phyloP scores from a whole-genome alignment of 768 basidiomycete species.

The Collybia sordida region DNA sequence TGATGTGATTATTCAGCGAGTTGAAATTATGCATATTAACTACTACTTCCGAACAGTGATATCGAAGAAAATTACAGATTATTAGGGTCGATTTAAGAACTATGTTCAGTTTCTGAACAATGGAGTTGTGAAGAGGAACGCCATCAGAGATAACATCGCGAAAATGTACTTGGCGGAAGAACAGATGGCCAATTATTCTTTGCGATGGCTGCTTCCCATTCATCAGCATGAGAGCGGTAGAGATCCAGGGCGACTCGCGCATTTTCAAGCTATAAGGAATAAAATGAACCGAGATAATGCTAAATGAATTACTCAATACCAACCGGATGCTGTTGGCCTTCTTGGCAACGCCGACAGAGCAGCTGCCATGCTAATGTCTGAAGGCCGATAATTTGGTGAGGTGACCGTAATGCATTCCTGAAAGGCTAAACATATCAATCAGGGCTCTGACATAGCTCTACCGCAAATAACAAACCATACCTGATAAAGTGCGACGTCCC shows the following conservation, averaged over 20 bases:
- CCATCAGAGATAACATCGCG: slow-evolving; percentile 67
- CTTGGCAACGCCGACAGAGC: slow-evolving; percentile 77
- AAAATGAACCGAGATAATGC: slow-evolving; percentile 9
- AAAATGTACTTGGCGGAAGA: slow-evolving; percentile 78
- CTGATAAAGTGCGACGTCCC: slow-evolving; percentile 78
- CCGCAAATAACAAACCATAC: slow-evolving; percentile 20
- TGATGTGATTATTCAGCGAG: no score
- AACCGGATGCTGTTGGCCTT: slow-evolving; percentile 72
- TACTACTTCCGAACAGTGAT: no score
- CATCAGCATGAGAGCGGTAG: slow-evolving; percentile 53
- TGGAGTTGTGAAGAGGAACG: no score
- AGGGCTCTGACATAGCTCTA: slow-evolving; percentile 13
- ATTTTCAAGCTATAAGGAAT: slow-evolving; percentile 63
- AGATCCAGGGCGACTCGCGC: slow-evolving; percentile 60
- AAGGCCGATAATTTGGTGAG: slow-evolving; percentile 69
- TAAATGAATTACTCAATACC: slow-evolving; percentile 25
- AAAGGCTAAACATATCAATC: slow-evolving; percentile 51
- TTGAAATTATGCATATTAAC: no score
- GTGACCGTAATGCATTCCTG: slow-evolving; percentile 64
- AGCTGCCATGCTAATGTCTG: slow-evolving; percentile 82
- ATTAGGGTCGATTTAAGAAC: no score
- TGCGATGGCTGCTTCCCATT: slow-evolving; percentile 67
- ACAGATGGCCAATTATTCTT: slow-evolving; percentile 71
- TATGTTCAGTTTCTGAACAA: no score
- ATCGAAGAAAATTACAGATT: no score